phyloP scores from a whole-genome alignment of 352 stramenopile genomes.

The Phytopythium cucurbitacearum region DNA sequence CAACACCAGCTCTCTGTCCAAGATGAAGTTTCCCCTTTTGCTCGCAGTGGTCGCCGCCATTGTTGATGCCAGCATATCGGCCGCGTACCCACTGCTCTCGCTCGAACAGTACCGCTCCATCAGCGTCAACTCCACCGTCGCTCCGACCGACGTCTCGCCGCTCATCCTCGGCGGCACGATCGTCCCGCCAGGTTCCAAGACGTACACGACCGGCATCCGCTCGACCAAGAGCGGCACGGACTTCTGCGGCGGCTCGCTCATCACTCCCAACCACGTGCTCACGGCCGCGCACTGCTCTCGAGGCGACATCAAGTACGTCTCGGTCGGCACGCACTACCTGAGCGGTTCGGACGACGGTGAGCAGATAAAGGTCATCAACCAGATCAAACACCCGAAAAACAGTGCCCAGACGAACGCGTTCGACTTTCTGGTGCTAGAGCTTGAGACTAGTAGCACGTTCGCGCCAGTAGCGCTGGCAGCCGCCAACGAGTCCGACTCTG shows the following conservation, averaged over 20 bases:
- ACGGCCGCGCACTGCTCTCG: slow-evolving; percentile 53
- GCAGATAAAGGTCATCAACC: slow-evolving; percentile 42
- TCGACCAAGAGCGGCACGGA: slow-evolving; percentile 19
- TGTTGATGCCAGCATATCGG: neutral
- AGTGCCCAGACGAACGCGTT: slow-evolving; percentile 27
- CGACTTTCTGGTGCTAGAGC: slow-evolving; percentile 57
- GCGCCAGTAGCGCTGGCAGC: slow-evolving; percentile 29
- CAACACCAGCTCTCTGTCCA: no score
- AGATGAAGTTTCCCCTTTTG: no score
- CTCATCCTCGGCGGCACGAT: slow-evolving; percentile 37
- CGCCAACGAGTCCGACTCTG: slow-evolving; percentile 19
- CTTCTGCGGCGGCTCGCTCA: slow-evolving; percentile 60
- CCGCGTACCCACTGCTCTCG: neutral
- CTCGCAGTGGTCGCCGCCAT: neutral
- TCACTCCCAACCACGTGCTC: slow-evolving; percentile 56
- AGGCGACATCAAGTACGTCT: slow-evolving; percentile 41
- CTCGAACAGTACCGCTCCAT: neutral
- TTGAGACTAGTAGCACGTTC: slow-evolving; percentile 31
- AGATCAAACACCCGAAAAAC: slow-evolving; percentile 48
- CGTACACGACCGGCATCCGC: slow-evolving; percentile 44
- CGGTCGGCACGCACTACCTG: slow-evolving; percentile 49
- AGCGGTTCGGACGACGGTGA: slow-evolving; percentile 36
- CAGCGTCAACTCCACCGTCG: slow-evolving; percentile 1
- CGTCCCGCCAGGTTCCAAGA: slow-evolving; percentile 39
- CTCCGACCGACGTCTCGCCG: slow-evolving; percentile 18